Evolutionary conservation across 1,284 basidiomycete species (phyloP), one percentile per base, ranked within the genome.

Genomic region (Sporisorium graminicola): DNA sequence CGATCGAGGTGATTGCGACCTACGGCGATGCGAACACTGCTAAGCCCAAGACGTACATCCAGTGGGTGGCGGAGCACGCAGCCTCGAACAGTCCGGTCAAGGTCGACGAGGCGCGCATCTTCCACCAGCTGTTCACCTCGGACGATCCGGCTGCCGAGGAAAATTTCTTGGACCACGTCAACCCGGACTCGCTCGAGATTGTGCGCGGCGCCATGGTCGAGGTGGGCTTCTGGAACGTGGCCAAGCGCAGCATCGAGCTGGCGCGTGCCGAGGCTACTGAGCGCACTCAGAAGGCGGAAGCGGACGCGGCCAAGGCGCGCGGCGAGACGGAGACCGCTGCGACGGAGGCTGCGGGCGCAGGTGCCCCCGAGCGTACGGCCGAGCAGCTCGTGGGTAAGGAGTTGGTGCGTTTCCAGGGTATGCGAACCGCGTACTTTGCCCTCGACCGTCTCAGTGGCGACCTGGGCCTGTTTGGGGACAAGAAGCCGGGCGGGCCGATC

Each of bases 41-140:
- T 56, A 98, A 98, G 86, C 92, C 95, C 33, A 97, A 98, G 86
- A 92, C 95, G 16, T 99, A 92, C 88, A 94, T 99, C 83, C 97
- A 99, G 86, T 99, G 97, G 97, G 93, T 99, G 18, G 94, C 94
- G 47, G 92, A 93, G 77, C 92, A 95, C 81, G 88, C 90, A 13
- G 87, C 91, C 7, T 91, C 91, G 0, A 89, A 91, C 13, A 93
- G 92, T 72, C 94, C 95, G 12, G 92, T 98, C 46, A 87, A 88
- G 54, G 89, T 99, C 74, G 91, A 94, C 85, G 94, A 99, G 87
- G 93, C 93, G 43, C 91, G 95, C 56, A 90, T 98, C 82, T 98
- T 98, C 89, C 90, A 94, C 85, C 92, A 91, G 43, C 88, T 99
- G 13, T 99, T 99, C 90, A 95, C 94, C 87, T 93, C 91, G 81